Evolutionary conservation across 2,329 filamentous ascomycete species (phyloP).

Genomic region (Penicillium sclerotigenum): DNA sequence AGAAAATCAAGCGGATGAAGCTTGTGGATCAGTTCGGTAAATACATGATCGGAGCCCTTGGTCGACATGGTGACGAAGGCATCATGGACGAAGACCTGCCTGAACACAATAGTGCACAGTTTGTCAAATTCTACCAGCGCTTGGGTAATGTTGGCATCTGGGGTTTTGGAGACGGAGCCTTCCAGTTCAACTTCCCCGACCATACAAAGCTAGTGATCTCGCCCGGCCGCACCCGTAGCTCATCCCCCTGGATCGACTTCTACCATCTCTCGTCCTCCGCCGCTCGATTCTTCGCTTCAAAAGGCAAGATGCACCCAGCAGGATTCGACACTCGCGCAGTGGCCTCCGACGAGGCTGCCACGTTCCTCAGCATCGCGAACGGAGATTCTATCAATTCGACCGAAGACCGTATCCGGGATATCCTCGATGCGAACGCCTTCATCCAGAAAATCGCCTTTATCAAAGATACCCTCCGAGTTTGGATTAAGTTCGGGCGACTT

Average conservation of each 20-base stretch:
- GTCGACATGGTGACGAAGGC: slow-evolving; percentile 40
- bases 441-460: slow-evolving; percentile 44
- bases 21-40: slow-evolving; percentile 51
- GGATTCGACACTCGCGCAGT: slow-evolving; percentile 44
- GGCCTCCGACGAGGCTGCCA: slow-evolving; percentile 41
- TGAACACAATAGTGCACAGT: slow-evolving; percentile 34
- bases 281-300: slow-evolving; percentile 42
- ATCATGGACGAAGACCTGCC: slow-evolving; percentile 28
- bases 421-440: slow-evolving; percentile 46
- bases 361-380: slow-evolving; percentile 41
- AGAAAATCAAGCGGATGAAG: slow-evolving; percentile 49
- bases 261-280: slow-evolving; percentile 49
- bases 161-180: slow-evolving; percentile 50
- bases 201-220: slow-evolving; percentile 52
- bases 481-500: slow-evolving; percentile 39
- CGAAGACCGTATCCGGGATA: slow-evolving; percentile 41
- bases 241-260: slow-evolving; percentile 47
- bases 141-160: slow-evolving; percentile 53
- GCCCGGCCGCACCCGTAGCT: slow-evolving; percentile 37
- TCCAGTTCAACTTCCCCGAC: slow-evolving; percentile 54
- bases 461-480: slow-evolving; percentile 40
- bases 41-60: slow-evolving; percentile 51
- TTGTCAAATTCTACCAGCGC: slow-evolving; percentile 51
- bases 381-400: slow-evolving; percentile 32
- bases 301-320: slow-evolving; percentile 43